phyloP scores from a whole-genome alignment of 148 eudicot genomes.

The Rhododendron henanense region DNA sequence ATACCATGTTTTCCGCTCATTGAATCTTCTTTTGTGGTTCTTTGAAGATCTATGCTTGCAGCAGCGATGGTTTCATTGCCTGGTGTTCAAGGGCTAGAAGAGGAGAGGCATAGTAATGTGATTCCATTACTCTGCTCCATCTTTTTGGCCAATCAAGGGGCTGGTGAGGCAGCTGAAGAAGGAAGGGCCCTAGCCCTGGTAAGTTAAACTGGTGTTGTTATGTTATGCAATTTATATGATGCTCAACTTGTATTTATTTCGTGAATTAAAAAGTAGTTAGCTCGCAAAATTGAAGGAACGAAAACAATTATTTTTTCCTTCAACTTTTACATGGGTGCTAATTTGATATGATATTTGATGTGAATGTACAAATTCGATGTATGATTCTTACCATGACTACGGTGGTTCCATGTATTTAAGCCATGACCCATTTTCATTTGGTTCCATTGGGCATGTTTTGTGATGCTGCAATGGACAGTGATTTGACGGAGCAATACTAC shows the following conservation, averaged over 20 bases:
- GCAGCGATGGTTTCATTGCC: conserved; percentile 56
- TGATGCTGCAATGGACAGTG: not conserved
- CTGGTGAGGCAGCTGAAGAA: conserved; percentile 78
- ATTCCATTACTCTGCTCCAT: conserved; percentile 82
- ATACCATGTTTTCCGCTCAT: not conserved
- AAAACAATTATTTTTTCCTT: not conserved
- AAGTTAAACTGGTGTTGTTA: conserved; percentile 20
- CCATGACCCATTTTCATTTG: not conserved
- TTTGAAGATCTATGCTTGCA: conserved; percentile 77
- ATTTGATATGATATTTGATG: not conserved
- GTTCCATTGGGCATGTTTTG: not conserved
- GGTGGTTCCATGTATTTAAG: not conserved
- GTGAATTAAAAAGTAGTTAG: too few relatives aligned
- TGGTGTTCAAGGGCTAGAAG: conserved; percentile 27
- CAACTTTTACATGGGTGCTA: not conserved
- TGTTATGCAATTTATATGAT: not conserved
- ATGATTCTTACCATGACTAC: not conserved
- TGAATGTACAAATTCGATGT: not conserved
- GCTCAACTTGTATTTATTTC: not conserved
- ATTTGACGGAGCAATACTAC: not conserved
- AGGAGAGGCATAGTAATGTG: conserved; percentile 42
- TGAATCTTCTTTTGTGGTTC: conserved; percentile 10
- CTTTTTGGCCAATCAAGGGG: conserved; percentile 88
- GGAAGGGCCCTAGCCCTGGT: conserved; percentile 59
- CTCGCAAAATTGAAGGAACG: not conserved